Conservation (phyloP, 305 asterid genomes). For the Fraxinus latifolia region DNA sequence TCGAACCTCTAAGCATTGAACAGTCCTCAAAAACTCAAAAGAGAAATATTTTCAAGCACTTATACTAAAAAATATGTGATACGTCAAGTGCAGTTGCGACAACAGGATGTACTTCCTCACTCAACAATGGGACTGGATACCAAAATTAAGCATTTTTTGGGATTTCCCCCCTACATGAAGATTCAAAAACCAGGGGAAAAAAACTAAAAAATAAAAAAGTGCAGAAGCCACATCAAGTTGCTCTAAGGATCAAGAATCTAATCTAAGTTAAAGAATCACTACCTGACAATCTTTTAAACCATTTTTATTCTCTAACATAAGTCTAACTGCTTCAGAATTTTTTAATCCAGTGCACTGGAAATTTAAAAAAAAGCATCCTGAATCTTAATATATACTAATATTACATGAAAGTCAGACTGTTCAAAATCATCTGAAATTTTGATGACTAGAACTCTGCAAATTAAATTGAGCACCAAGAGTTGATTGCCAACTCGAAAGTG, state of each 20-base stretch:
- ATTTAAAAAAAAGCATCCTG: not conserved
- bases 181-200: not conserved
- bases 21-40: conserved; percentile 1
- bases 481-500: conserved; percentile 4
- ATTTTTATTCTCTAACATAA: not conserved
- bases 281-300: conserved; percentile 15
- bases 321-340: not conserved
- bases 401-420: conserved; percentile 11
- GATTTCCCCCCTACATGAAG: not conserved
- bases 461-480: conserved; percentile 12
- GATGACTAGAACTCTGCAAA: conserved; percentile 4
- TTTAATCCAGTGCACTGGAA: not conserved
- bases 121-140: not conserved
- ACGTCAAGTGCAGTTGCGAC: conserved; percentile 15
- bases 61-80: conserved; percentile 2
- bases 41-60: conserved; percentile 5
- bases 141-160: not conserved
- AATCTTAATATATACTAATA: not conserved
- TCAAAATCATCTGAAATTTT: not conserved
- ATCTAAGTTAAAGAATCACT: conserved; percentile 15
- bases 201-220: not conserved
- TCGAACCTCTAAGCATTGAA: not conserved
- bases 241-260: conserved; percentile 17
- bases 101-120: not conserved
- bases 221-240: conserved; percentile 10